phyloP scores from a whole-genome alignment of 2,329 filamentous ascomycete species.

The Claviceps sp. region DNA sequence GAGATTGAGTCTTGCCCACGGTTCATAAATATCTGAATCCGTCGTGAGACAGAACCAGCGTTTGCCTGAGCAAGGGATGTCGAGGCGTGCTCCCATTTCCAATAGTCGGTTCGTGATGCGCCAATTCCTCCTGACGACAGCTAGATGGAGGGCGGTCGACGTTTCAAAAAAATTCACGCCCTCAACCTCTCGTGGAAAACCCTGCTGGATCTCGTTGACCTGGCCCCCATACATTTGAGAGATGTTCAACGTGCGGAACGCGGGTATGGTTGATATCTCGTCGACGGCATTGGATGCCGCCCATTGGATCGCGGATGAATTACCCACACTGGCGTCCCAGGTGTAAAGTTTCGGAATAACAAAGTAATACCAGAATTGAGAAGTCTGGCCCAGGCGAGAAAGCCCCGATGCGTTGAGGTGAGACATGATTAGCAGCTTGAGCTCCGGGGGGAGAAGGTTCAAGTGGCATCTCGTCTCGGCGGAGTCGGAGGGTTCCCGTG shows the following conservation, averaged over 20 bases:
- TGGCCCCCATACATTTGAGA: not conserved
- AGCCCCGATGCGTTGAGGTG: not conserved
- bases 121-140: not conserved
- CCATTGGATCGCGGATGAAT: conserved; percentile 2
- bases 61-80: not conserved
- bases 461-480: not conserved
- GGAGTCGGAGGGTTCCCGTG: not conserved
- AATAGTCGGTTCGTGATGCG: not conserved
- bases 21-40: no score
- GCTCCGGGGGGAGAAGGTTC: not conserved
- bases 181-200: not conserved
- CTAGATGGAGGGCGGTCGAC: conserved; percentile 2
- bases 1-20: not conserved
- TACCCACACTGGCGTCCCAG: not conserved
- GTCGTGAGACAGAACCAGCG: not conserved
- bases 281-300: not conserved
- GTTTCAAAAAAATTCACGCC: not conserved
- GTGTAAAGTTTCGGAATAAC: not conserved
- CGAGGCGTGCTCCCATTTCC: not conserved
- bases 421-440: not conserved
- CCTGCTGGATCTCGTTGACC: not conserved
- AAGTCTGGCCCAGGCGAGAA: not conserved
- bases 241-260: not conserved
- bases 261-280: not conserved
- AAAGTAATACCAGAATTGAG: not conserved